phyloP scores from a whole-genome alignment of 2,329 filamentous ascomycete genomes.

The Colletotrichum tropicale region DNA sequence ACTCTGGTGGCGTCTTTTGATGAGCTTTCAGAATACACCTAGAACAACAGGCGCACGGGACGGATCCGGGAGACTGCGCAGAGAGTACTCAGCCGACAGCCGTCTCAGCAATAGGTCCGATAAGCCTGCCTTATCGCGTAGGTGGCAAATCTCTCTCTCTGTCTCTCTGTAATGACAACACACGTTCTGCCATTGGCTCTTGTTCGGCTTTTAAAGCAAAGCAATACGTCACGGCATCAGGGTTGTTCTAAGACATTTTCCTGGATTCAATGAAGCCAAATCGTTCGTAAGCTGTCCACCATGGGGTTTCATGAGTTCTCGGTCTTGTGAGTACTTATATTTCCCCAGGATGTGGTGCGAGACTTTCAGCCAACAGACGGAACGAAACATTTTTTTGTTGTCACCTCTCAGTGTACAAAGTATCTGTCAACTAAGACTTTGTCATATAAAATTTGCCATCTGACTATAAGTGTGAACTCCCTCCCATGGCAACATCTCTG shows the following conservation, averaged over 20 bases:
- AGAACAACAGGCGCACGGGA: not conserved
- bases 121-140: not conserved
- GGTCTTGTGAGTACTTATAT: not conserved
- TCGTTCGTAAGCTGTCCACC: not conserved
- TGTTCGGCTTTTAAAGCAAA: no score
- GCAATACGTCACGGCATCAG: no score
- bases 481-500: not conserved
- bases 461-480: no score
- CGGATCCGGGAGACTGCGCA: not conserved
- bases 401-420: not conserved
- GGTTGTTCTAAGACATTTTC: not conserved
- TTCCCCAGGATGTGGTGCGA: not conserved
- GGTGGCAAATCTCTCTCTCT: not conserved
- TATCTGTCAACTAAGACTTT: not conserved
- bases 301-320: not conserved
- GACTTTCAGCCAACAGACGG: not conserved
- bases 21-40: not conserved
- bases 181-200: not conserved
- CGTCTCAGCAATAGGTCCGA: fast-evolving
- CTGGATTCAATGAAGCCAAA: not conserved
- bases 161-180: not conserved
- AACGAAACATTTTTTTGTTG: fast-evolving
- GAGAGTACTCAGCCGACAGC: not conserved
- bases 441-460: fast-evolving
- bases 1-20: no score